A percentile compares a stretch with the other conserved stretches of the same genome.
Conservation (phyloP, 2,329 filamentous ascomycete species). For the Cryphonectria parasitica region DNA sequence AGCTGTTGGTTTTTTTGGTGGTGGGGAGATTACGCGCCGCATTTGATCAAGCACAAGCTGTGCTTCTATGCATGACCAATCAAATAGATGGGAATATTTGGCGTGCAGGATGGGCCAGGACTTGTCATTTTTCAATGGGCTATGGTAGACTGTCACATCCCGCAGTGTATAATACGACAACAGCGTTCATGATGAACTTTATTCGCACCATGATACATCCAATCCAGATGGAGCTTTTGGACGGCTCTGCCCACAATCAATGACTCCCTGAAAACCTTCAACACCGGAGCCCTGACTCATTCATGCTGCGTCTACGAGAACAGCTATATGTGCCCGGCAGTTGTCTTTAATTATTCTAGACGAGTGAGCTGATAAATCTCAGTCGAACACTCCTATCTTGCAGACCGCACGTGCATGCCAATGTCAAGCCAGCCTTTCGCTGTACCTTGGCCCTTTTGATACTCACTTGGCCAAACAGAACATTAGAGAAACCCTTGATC, state of each 20-base stretch:
- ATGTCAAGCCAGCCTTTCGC: background rate
- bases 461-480: no score
- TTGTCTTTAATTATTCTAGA: no score
- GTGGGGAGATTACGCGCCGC: slow-evolving; percentile 6
- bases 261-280: background rate
- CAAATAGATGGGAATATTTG: slow-evolving; percentile 1
- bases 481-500: no score
- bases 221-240: background rate
- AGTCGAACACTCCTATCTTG: background rate
- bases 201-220: background rate
- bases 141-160: slow-evolving; percentile 12
- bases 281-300: background rate
- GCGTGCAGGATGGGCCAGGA: background rate
- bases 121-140: background rate
- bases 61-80: background rate
- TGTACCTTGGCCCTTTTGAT: no score
- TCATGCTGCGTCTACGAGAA: background rate
- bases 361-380: background rate
- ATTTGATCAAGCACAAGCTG: slow-evolving; percentile 1
- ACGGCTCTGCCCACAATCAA: background rate
- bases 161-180: slow-evolving; percentile 31
- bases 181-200: slow-evolving; percentile 13
- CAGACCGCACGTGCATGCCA: background rate
- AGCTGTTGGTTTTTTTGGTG: slow-evolving; percentile 27
- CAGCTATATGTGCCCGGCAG: background rate